Base-by-base conservation (phyloP, 2,329 filamentous ascomycete species). In the Diaporthe helianthi region DNA sequence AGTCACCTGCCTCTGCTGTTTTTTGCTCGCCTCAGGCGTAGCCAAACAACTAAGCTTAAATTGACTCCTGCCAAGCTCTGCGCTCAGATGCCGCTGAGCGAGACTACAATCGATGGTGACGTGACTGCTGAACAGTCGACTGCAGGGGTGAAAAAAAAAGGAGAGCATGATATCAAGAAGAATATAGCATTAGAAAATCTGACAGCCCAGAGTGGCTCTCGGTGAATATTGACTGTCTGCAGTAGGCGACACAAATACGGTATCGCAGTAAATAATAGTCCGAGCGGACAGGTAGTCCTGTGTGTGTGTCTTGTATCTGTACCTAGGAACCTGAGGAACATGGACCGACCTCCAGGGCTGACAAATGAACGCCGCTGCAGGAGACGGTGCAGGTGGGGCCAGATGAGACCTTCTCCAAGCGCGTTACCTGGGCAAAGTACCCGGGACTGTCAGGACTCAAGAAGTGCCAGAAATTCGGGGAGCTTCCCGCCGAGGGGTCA, bases 401-500 rank as follows among this genome's bases (percentile, higher is more conserved):
- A 24, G 36, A 5, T 60, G 24, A 22, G 54, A 60, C 36, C 36
- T 44, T 36, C 24, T 58, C 54, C 54, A 58, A 58, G 54, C 36
- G 36, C 36, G 52, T 22, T 44, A 46, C 54, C 36, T 46, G 54
- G 22, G 22, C 53, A 8, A 38, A 15, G 54, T 44, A 44, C 55
- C 38, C 22, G 55, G 55, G 33, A 58, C 22, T 19, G 44, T 46
- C 26, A 49, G 44, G 13, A 36, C 19, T 49, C 58, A 19, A 63
- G 58, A 63, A 63, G 6, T 61, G 29, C 58, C 41, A 44, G 47
- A n/a, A 44, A 29, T 41, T 63, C 58, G 58, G 58, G 58, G 58
- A 63, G 58, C 58, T 63, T 63, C 58, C 58, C 44, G 58, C 41
- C 58, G 58, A 63, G 58, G 58, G 58, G 41, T 49, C 58, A 63